Evolutionary conservation across 306 rosid genomes (phyloP), one percentile per base, ranked within the genome.

Genomic region (Rosa lucieae): DNA sequence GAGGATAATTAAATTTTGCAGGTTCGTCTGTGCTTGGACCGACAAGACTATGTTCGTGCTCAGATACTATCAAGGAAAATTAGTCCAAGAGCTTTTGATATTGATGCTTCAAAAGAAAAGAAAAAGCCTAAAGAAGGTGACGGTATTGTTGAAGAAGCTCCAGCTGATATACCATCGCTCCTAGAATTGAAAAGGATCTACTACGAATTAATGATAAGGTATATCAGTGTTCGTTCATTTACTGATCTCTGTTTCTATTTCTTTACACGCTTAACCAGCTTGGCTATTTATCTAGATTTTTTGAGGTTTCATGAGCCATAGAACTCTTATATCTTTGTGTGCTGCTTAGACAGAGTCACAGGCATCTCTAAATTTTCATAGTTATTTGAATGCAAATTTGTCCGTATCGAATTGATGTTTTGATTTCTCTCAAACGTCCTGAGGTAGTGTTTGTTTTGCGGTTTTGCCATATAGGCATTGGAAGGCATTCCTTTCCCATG

Each of bases 121-220:
- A 94, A 94, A 76, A 94, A 92, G 83, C 84, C 96, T 29, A 94
- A 89, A 81, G 97, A 94, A 87, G 98, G 96, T 13, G 98, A 94
- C 66, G 82, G 67, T 86, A 23, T 92, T 39, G 91, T 92, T 69
- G 98, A 90, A 84, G 97, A 90, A 85, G 84, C 97, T 82, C 90
- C 97, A 18, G 91, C 92, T 74, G 98, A 92, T 85, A 89, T 90
- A 78, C 98, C 97, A 43, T 90, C 98, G 12, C 80, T 94, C 68
- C 68, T 86, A 82, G 97, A 94, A 84, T 83, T 92, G 90, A 93
- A 93, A 86, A 84, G 88, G 70, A 91, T 90, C 78, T 94, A 89
- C 81, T 89, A 94, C 61, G 96, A 94, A 78, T 80, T 89, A 73
- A 94, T 92, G 98, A 94, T 92, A 81, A 68, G 97, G 98, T 94